These are phyloP conservation scores for Fistulifera solaris DNA, from an alignment of 108 stramenopile species.

Conservation along the genomic window DNA sequence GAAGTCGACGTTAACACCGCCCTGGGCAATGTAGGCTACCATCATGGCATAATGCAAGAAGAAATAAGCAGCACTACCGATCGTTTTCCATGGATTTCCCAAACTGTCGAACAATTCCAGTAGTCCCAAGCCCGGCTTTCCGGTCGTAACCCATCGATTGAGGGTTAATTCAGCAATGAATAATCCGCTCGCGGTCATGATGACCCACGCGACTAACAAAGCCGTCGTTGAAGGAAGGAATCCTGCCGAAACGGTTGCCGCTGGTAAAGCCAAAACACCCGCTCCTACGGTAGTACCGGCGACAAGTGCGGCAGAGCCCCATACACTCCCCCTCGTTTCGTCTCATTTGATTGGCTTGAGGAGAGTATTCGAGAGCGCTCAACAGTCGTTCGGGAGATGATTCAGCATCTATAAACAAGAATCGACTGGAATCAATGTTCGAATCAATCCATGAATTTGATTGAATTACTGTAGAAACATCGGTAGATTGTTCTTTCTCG, in stretches of 20 bases:
- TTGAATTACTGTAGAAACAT: too few relatives aligned
- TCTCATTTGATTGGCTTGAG: conserved; percentile 8
- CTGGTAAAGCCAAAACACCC: conserved; percentile 65
- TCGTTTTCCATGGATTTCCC: conserved; percentile 21
- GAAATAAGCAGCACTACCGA: conserved; percentile 69
- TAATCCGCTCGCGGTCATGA: conserved; percentile 82
- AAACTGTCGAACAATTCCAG: conserved; percentile 50
- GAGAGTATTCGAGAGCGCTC: conserved; percentile 38
- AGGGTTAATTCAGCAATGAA: conserved; percentile 77
- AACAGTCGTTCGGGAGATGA: conserved; percentile 16
- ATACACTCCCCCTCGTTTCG: conserved; percentile 23
- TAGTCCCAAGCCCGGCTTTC: conserved; percentile 45
- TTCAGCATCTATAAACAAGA: too few relatives aligned
- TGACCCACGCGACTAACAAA: conserved; percentile 57
- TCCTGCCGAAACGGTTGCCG: conserved; percentile 62
- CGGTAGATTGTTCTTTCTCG: too few relatives aligned
- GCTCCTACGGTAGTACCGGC: conserved; percentile 72
- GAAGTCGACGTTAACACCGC: conserved; percentile 43
- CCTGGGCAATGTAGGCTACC: conserved; percentile 80
- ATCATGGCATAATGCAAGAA: conserved; percentile 77
- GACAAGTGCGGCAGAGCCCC: conserved; percentile 63
- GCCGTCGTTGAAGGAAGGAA: conserved; percentile 60
- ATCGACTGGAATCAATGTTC: too few relatives aligned
- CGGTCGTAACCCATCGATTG: conserved; percentile 57
- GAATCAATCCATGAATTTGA: too few relatives aligned